Evolutionary conservation across 1,139 yeast genomes (phyloP).

Genomic region (Scheffersomyces illinoinensis): DNA sequence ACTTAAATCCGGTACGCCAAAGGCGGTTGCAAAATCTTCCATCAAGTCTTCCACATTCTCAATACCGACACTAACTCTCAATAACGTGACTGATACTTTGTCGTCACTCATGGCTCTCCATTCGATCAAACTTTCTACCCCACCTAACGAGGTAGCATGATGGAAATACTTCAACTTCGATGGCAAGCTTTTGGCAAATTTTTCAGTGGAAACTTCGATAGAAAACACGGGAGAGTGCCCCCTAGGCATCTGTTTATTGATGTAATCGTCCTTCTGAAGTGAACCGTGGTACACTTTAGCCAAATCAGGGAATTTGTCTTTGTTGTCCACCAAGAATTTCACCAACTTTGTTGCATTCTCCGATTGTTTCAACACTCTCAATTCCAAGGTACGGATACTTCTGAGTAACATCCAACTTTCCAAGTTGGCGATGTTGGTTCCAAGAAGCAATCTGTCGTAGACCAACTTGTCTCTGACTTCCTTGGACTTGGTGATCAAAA

Average conservation of each 20-base stretch:
- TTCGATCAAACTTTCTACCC: slow-evolving; percentile 88
- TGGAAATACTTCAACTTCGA: slow-evolving; percentile 67
- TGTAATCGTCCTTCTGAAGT: slow-evolving; percentile 65
- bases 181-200: slow-evolving; percentile 66
- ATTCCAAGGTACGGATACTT: slow-evolving; percentile 75
- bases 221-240: slow-evolving; percentile 81
- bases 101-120: slow-evolving; percentile 84
- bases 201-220: slow-evolving; percentile 51
- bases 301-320: slow-evolving; percentile 48
- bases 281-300: slow-evolving; percentile 67
- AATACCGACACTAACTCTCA: slow-evolving; percentile 78
- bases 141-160: slow-evolving; percentile 93
- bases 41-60: slow-evolving; percentile 76
- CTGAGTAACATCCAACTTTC: slow-evolving; percentile 75
- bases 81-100: slow-evolving; percentile 50
- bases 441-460: slow-evolving; percentile 66
- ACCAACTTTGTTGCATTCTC: slow-evolving; percentile 66
- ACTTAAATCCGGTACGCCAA: neutral
- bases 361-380: slow-evolving; percentile 69
- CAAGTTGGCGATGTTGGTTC: slow-evolving; percentile 76
- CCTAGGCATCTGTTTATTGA: slow-evolving; percentile 60
- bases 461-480: slow-evolving; percentile 46
- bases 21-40: slow-evolving; percentile 46
- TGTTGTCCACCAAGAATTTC: slow-evolving; percentile 52
- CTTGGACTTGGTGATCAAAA: slow-evolving; percentile 60